A percentile compares a stretch with the other conserved stretches of the same genome.
phyloP scores from a whole-genome alignment of 148 eudicot genomes.

The Agrostemma githago region DNA sequence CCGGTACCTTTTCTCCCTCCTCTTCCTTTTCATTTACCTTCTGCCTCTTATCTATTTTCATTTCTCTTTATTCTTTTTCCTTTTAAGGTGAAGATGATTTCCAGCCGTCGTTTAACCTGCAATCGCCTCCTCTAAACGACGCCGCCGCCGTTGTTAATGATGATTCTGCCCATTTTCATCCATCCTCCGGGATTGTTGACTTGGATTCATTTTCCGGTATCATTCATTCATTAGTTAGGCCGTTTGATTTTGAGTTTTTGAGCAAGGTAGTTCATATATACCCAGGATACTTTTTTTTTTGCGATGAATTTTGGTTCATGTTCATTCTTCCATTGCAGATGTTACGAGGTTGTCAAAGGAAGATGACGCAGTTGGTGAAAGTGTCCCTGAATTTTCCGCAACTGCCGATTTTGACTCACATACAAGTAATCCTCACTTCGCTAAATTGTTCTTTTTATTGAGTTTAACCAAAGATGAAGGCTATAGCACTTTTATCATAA shows the following conservation, averaged over 20 bases:
- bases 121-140: slow-evolving; percentile 4
- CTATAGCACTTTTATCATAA: background rate
- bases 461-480: background rate
- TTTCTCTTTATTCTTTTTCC: background rate
- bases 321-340: background rate
- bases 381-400: background rate
- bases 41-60: background rate
- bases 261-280: background rate
- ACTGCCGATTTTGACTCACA: background rate
- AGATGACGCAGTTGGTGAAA: no score
- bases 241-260: background rate
- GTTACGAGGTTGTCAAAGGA: no score
- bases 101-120: slow-evolving; percentile 10
- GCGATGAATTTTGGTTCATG: background rate
- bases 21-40: no score
- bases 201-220: slow-evolving; percentile 42
- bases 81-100: slow-evolving; percentile 10
- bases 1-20: background rate
- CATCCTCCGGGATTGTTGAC: slow-evolving; percentile 39
- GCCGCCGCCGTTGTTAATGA: background rate
- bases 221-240: background rate
- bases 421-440: background rate
- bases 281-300: no score
- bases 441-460: background rate
- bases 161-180: slow-evolving; percentile 20